Evolutionary conservation across 345 rosid genomes (phyloP), one percentile per base, ranked within the genome.

Genomic region (Pseudoturritis turrita): DNA sequence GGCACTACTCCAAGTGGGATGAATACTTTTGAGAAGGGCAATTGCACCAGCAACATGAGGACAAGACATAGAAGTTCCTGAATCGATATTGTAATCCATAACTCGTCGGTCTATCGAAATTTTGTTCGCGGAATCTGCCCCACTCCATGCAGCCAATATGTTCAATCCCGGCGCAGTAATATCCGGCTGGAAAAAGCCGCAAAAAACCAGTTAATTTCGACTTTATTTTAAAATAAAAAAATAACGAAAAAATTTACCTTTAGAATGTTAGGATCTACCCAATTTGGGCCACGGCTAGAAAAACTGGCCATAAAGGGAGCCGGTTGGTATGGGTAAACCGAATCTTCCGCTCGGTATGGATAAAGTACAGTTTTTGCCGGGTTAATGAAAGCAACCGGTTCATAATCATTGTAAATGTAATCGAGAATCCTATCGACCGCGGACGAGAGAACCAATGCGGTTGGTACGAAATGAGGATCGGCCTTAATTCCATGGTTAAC

Each of bases 51-150:
- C 83, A 18, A 87, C 87, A 77, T 92, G 98, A 65, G 96, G 96
- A 70, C 86, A 81, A 59, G 96, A 62, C 96, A 92, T 89, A 0
- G 98, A 92, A 43, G 96, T 89, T 53, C 98, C 98, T 0, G 95
- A 84, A 4, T 46, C n/a, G 0, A 88, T 4, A 22, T 80, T 84
- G 57, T 78, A 92, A 40, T 77, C 37, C 0, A 77, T 79, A 1
- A 43, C 18, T 37, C 91, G 74, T 3, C 52, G 55, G 62, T 92
- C 96, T 0, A 33, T 51, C 5, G 71, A 36, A 10, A 71, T 7
- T 68, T 80, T 79, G 6, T 82, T 64, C 0, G 81, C 85, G 0
- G 88, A 57, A 19, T 74, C 46, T 22, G 75, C 88, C 50, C 71
- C 82, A 0, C 84, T 84, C 96, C 90, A 88, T 4, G 96, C 96